phyloP scores from a whole-genome alignment of 1,284 basidiomycete species.

The Ceratorhiza oryzae-sativae region DNA sequence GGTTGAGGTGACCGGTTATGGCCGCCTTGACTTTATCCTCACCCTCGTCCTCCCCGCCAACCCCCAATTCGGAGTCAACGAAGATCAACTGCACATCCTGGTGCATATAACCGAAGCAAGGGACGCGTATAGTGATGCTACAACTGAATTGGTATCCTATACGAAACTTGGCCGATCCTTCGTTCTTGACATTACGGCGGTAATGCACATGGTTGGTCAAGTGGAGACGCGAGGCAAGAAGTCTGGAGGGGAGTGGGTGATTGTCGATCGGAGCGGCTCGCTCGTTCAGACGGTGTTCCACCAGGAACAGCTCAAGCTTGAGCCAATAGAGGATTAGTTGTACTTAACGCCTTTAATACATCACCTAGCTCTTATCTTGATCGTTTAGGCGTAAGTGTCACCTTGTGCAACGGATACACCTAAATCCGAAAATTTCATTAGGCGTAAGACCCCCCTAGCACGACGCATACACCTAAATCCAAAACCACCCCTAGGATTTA shows the following conservation, averaged over 20 bases:
- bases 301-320: neutral
- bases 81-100: constrained; percentile 12
- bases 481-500: too few species aligned
- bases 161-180: constrained; percentile 1
- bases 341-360: too few species aligned
- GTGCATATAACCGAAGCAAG: constrained; percentile 9
- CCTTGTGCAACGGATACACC: too few species aligned
- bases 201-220: neutral
- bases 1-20: constrained; percentile 42
- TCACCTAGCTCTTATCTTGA: too few species aligned
- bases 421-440: too few species aligned
- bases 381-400: too few species aligned
- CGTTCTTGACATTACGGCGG: constrained; percentile 13
- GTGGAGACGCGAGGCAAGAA: neutral
- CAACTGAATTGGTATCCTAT: neutral
- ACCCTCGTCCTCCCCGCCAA: constrained; percentile 19
- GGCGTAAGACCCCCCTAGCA: too few species aligned
- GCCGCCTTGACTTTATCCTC: constrained; percentile 46
- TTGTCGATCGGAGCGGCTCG: neutral
- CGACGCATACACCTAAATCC: too few species aligned
- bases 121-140: neutral
- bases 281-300: neutral
- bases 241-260: constrained; percentile 1
- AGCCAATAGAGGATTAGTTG: neutral
- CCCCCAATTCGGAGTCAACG: neutral